Percentiles rank a stretch among this genome's conserved stretches.
Evolutionary conservation across 2,329 filamentous ascomycete genomes (phyloP).

Genomic region (Fusarium decemcellulare): DNA sequence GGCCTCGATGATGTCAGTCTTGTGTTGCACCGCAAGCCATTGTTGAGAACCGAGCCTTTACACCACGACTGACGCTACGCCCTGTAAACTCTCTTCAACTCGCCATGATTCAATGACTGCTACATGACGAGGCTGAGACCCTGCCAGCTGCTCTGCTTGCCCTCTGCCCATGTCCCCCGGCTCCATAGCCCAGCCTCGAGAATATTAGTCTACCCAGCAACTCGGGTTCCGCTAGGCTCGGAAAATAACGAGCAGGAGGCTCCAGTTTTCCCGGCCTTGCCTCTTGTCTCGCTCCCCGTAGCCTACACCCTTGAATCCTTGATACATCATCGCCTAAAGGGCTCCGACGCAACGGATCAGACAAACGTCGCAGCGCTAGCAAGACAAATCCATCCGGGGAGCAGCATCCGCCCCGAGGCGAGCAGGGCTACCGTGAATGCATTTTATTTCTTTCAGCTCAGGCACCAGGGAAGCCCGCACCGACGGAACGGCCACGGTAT

Average conservation of each 20-base stretch:
- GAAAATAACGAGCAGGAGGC: background rate
- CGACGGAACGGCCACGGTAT: conserved; percentile 4
- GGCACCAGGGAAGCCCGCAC: conserved; percentile 3
- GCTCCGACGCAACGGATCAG: no score
- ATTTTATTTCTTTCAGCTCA: background rate
- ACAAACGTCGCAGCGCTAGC: background rate
- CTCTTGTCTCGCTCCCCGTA: background rate
- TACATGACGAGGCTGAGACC: conserved; percentile 30
- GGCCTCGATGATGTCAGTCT: background rate
- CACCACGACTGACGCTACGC: no score
- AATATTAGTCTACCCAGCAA: conserved; percentile 23
- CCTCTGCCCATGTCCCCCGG: background rate
- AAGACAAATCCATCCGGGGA: background rate
- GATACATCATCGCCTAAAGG: no score
- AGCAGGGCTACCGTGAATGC: no score
- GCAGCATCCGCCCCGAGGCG: no score
- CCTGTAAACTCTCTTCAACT: no score
- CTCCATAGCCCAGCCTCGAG: background rate
- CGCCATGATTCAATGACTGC: background rate
- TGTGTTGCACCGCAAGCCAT: conserved; percentile 2
- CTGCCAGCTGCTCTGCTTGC: background rate
- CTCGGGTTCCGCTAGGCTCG: conserved; percentile 18
- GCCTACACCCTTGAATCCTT: no score
- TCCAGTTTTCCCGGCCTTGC: background rate
- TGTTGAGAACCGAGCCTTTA: background rate